Percentiles rank a stretch among this genome's conserved stretches.
Conservation (phyloP, 2,329 filamentous ascomycete genomes). For the Elsinoe australis region DNA sequence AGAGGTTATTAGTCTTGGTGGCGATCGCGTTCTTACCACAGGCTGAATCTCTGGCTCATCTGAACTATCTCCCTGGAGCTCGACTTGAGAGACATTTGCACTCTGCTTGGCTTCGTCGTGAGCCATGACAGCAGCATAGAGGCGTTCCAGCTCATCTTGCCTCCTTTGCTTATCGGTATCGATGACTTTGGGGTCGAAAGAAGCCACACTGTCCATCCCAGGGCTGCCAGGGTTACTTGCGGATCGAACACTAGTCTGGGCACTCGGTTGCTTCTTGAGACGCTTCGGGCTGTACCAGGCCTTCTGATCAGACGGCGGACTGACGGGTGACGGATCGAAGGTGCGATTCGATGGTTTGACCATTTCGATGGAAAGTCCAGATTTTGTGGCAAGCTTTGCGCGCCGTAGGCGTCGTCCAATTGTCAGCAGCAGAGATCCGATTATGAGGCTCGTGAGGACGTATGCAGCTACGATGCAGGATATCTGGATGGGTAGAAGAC, state of each 20-base stretch:
- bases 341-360: constrained; percentile 39
- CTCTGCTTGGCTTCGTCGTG: constrained; percentile 56
- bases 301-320: constrained; percentile 23
- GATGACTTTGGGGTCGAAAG: constrained; percentile 70
- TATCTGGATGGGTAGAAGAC: constrained; percentile 70
- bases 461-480: constrained; percentile 79
- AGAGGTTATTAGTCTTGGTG: constrained; percentile 26
- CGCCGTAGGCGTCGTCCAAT: constrained; percentile 38
- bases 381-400: constrained; percentile 41
- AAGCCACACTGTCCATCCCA: constrained; percentile 52
- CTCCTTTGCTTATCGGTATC: constrained; percentile 66
- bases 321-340: constrained; percentile 32
- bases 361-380: constrained; percentile 50
- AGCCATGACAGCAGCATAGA: constrained; percentile 89
- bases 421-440: constrained; percentile 53
- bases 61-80: constrained; percentile 12
- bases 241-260: constrained; percentile 24
- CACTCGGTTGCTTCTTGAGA: constrained; percentile 25
- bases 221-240: constrained; percentile 39
- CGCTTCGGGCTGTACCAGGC: constrained; percentile 27
- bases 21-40: constrained; percentile 18
- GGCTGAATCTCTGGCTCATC: constrained; percentile 16
- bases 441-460: constrained; percentile 65
- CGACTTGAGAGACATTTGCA: constrained; percentile 15
- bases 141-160: constrained; percentile 75